phyloP scores from a whole-genome alignment of 2,329 filamentous ascomycete species.

The Colletotrichum caudatum region DNA sequence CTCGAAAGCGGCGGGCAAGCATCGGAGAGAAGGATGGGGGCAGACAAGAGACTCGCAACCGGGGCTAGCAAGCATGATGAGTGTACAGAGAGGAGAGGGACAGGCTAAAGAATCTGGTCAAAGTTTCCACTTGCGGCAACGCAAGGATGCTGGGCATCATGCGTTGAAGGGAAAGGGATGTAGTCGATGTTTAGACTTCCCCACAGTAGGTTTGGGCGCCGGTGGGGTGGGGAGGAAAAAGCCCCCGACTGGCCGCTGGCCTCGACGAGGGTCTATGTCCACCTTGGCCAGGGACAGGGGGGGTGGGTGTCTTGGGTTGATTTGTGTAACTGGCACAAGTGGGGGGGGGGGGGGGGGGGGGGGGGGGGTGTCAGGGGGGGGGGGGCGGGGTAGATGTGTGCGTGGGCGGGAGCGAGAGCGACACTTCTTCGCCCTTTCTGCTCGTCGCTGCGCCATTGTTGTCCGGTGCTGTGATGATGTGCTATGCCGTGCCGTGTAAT shows the following conservation, averaged over 20 bases:
- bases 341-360: background rate
- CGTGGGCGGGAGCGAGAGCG: slow-evolving; percentile 19
- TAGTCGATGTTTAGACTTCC: slow-evolving; percentile 51
- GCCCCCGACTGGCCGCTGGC: slow-evolving; percentile 44
- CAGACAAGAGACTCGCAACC: slow-evolving; percentile 45
- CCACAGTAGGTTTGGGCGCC: slow-evolving; percentile 50
- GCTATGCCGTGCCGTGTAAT: background rate
- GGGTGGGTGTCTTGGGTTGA: slow-evolving; percentile 30
- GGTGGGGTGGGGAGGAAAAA: slow-evolving; percentile 43
- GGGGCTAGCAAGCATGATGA: slow-evolving; percentile 45
- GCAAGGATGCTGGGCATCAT: slow-evolving; percentile 50
- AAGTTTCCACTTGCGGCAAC: slow-evolving; percentile 50
- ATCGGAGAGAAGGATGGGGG: slow-evolving; percentile 40
- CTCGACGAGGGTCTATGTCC: slow-evolving; percentile 37
- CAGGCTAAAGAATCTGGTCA: slow-evolving; percentile 44
- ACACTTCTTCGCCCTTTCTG: slow-evolving; percentile 34
- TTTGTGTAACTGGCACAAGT: slow-evolving; percentile 42
- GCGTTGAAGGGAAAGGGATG: slow-evolving; percentile 49
- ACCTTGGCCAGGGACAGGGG: slow-evolving; percentile 32
- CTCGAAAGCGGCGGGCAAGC: slow-evolving; percentile 37
- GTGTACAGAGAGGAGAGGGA: slow-evolving; percentile 41
- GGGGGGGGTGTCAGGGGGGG: no score
- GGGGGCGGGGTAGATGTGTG: no score
- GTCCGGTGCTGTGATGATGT: slow-evolving; percentile 27
- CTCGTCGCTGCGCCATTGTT: slow-evolving; percentile 28